phyloP scores from a whole-genome alignment of 2,329 filamentous ascomycete species.

The Fusarium sublunatum region DNA sequence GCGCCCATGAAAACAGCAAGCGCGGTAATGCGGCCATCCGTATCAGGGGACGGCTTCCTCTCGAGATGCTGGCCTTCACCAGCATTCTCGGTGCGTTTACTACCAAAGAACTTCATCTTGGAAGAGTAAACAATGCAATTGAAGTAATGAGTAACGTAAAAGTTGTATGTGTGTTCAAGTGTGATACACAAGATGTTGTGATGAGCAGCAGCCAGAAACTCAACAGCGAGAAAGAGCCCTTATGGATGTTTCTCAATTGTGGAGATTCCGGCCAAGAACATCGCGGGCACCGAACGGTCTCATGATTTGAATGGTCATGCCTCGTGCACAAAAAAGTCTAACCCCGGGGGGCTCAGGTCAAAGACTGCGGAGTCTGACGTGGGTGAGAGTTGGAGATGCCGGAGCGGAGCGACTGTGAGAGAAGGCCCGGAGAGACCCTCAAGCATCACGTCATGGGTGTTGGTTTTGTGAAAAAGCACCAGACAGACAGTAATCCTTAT shows the following conservation, averaged over 20 bases:
- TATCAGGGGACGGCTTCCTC: slow-evolving; percentile 17
- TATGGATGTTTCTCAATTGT: slow-evolving; percentile 37
- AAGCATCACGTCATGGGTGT: slow-evolving; percentile 30
- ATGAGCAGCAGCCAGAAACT: slow-evolving; percentile 3
- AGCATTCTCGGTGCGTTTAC: slow-evolving; percentile 34
- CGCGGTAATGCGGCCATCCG: slow-evolving; percentile 51
- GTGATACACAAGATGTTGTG: slow-evolving; percentile 19
- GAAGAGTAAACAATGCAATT: neutral
- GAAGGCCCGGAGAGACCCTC: slow-evolving; percentile 26
- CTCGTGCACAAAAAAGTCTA: slow-evolving; percentile 23
- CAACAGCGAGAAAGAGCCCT: slow-evolving; percentile 29
- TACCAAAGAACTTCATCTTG: slow-evolving; percentile 39
- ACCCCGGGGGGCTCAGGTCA: slow-evolving; percentile 28
- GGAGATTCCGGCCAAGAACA: slow-evolving; percentile 28
- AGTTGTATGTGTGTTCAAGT: slow-evolving; percentile 8
- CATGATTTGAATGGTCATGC: slow-evolving; percentile 37
- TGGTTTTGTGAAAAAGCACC: too few species aligned
- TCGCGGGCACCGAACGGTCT: slow-evolving; percentile 33
- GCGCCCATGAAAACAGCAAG: slow-evolving; percentile 61
- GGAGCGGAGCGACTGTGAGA: slow-evolving; percentile 23
- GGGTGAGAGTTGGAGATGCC: slow-evolving; percentile 30
- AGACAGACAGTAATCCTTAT: slow-evolving; percentile 21
- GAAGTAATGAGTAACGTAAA: slow-evolving; percentile 11
- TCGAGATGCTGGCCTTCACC: slow-evolving; percentile 40
- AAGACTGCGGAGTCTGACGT: slow-evolving; percentile 36